Base-by-base conservation (phyloP, 1,284 basidiomycete species). In the Melampsora americana region DNA sequence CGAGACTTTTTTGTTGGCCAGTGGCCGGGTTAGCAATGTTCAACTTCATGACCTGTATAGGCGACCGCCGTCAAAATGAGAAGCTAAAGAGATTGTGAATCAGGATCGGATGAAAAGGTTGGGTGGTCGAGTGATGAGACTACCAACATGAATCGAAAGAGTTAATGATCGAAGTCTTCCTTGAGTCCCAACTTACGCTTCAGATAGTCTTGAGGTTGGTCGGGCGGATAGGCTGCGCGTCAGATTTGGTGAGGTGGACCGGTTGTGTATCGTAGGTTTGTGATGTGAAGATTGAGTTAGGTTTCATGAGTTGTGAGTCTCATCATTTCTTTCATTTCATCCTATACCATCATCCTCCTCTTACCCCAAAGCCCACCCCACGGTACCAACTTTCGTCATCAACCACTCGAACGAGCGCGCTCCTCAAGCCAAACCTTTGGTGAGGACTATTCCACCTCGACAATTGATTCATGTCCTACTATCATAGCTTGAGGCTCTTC, bases 1-100 rank as follows among this genome's bases (percentile, higher is more conserved):
- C 76, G 69, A 77, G 69, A 83, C 90, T 89, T 88, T 98, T 99
- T 90, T 97, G 95, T 83, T 91, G 90, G 85, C 94, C 95, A 79
- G 95, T 97, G 20, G 78, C 79, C 68, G 84, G 84, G 92, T 92
- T 95, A 85, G 94, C 92, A 85, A 97, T 92, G 88, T 95, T 96
- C 86, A 96, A 86, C 89, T 96, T 96, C 94, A 95, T 95, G 84
- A 84, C 60, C n/a, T 60, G 48, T 46, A 16, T 32, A 61, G 66
- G 62, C 35, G 62, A 67, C 50, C 87, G 77, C 66, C 69, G 70
- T 77, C 67, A 75, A 72, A 62, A 18, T 73, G 65, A 66, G 74
- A 39, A 65, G 59, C 28, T 44, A 77, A 56, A 69, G 67, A 66
- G 48, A n/a, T 68, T 75, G 61, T 50, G 68, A 53, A 64, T 67